These are phyloP conservation scores for Dictyostelium purpureum DNA, from an alignment of 78 protist species.

Conservation along the genomic window DNA sequence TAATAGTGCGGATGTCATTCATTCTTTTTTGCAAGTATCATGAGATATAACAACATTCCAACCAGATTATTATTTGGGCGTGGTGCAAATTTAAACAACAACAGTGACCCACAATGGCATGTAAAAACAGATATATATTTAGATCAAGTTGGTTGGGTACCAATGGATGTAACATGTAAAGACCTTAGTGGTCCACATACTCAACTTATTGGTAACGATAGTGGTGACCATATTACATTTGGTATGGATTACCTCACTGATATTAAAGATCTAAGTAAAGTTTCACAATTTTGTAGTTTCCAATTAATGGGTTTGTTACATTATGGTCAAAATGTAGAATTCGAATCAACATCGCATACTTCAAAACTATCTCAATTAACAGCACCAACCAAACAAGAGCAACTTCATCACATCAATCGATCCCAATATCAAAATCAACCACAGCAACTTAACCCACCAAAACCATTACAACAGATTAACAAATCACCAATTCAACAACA, in stretches of 20 bases:
- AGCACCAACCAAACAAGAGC: too few species aligned
- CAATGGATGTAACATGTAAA: too few species aligned
- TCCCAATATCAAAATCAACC: not conserved
- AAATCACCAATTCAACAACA: too few species aligned
- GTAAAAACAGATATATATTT: not conserved
- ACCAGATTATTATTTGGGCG: not conserved
- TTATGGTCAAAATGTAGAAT: not conserved
- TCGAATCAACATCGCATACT: not conserved
- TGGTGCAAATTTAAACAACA: not conserved
- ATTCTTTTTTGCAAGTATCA: not conserved
- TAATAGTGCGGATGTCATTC: constrained; percentile 6
- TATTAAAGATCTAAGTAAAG: too few species aligned
- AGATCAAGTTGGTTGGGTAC: constrained; percentile 8
- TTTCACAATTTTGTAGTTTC: not conserved
- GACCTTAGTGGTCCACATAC: too few species aligned
- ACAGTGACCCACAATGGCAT: not conserved
- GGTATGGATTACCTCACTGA: not conserved
- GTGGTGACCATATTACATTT: not conserved
- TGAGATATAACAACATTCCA: constrained; percentile 1
- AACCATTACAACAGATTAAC: too few species aligned
- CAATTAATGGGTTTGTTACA: not conserved
- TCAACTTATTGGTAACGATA: not conserved
- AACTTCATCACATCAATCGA: too few species aligned
- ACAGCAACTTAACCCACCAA: not conserved
- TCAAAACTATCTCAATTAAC: too few species aligned